Evolutionary conservation across 768 basidiomycete species (phyloP), one percentile per base, ranked within the genome.

Genomic region (Mycena rosella): DNA sequence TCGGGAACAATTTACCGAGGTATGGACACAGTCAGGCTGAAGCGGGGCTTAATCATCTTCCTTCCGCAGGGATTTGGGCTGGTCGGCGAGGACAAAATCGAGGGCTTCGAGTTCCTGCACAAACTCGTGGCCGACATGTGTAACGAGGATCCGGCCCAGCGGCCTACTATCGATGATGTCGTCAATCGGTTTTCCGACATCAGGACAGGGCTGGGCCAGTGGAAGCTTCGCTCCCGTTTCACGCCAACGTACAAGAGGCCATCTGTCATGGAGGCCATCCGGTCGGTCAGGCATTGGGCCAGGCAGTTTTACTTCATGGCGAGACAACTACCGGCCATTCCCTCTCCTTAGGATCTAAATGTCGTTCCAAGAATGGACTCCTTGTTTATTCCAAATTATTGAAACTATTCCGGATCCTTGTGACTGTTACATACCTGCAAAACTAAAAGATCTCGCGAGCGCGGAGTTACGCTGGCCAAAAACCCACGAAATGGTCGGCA

Each of bases 211-310:
- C 27, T 52, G 26, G 44, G 60, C 48, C 3, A 13, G 6, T 53
- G 49, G 60, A 51, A 61, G 14, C 49, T 61, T 17, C 60, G 60
- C 38, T 61, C 60, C 30, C 60, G 38, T 22, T 52, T 60, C 20
- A 32, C 20, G 5, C 42, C 20, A n/a, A 18, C 8, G 7, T 22
- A 60, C 32, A 29, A 32, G 18, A 15, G 27, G 18, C 51, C 29
- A 32, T 32, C 32, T 4, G 51, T 27, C 18, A 15, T 27, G 8
- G 34, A 32, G 34, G 22, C 18, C 20, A 17, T 60, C 3, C 47
- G 20, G 24, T 60, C 48, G 22, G 29, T 36, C 13, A 18, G 2
- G n/a, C 38, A 51, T 29, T 60, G 59, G 42, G 42, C 42, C 36
- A 8, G 24, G 5, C 59, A 32, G 26, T 22, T 20, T 18, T n/a